These are phyloP conservation scores for Ilex aquifolium DNA, from an alignment of 257 asterid genomes.

Conservation along the genomic window DNA sequence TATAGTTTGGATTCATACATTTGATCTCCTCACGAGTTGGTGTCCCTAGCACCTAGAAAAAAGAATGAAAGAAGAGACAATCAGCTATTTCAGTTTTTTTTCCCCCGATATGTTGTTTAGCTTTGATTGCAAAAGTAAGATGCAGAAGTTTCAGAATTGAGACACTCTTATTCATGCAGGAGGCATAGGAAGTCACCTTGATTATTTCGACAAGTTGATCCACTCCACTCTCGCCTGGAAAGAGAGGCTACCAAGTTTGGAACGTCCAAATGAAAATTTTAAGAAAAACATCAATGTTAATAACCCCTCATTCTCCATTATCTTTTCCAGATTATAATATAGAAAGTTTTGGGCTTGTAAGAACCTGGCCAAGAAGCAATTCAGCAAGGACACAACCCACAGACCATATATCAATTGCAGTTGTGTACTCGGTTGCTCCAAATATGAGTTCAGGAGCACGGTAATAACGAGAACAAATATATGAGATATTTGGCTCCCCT, in stretches of 20 bases:
- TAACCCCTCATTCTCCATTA: neutral
- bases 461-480: neutral
- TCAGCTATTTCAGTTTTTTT: too few species aligned
- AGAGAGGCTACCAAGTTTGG: neutral
- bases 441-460: neutral
- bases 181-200: neutral
- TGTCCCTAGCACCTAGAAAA: too few species aligned
- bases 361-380: neutral
- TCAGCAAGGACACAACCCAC: neutral
- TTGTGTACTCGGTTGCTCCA: neutral
- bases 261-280: neutral
- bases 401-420: neutral
- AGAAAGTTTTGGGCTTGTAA: neutral
- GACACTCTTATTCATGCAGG: too few species aligned
- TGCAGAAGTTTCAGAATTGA: too few species aligned
- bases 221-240: constrained; percentile 1
- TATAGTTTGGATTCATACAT: too few species aligned
- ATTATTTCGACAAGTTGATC: neutral
- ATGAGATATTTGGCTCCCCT: constrained; percentile 1
- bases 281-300: neutral
- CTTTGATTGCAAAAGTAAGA: too few species aligned
- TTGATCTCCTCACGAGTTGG: too few species aligned
- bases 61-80: too few species aligned
- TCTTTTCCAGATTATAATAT: too few species aligned
- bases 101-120: too few species aligned